phyloP scores from a whole-genome alignment of 129 eudicot species.

The Pseudognaphalium luteoalbum region DNA sequence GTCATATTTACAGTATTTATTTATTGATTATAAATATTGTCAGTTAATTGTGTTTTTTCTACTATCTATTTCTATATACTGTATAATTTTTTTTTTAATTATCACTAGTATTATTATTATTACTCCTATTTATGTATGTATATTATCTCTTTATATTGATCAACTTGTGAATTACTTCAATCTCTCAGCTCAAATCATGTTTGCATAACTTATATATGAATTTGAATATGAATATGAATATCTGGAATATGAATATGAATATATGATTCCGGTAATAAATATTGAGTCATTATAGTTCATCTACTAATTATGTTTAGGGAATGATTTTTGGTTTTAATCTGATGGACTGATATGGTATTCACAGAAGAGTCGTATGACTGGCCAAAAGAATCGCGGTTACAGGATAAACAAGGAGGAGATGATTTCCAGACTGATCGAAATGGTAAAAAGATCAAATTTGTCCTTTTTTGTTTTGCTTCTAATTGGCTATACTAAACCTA shows the following conservation, averaged over 20 bases:
- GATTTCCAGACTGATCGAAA: conserved; percentile 28
- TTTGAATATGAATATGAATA: no score
- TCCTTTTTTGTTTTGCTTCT: conserved; percentile 17
- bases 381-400: conserved; percentile 44
- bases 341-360: background rate
- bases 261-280: background rate
- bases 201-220: no score
- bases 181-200: background rate
- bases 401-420: conserved; percentile 39
- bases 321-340: background rate
- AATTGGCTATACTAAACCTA: background rate
- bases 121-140: no score
- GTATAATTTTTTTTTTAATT: no score
- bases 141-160: background rate
- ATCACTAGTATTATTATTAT: no score
- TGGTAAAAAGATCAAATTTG: conserved; percentile 32
- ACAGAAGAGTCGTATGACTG: conserved; percentile 30
- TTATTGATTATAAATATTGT: background rate
- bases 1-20: background rate
- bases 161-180: background rate
- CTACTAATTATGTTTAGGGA: background rate
- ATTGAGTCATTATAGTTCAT: background rate
- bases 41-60: background rate
- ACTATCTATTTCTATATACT: no score
- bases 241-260: background rate